phyloP scores from a whole-genome alignment of 2,329 filamentous ascomycete genomes.

The Exophiala sp. region DNA sequence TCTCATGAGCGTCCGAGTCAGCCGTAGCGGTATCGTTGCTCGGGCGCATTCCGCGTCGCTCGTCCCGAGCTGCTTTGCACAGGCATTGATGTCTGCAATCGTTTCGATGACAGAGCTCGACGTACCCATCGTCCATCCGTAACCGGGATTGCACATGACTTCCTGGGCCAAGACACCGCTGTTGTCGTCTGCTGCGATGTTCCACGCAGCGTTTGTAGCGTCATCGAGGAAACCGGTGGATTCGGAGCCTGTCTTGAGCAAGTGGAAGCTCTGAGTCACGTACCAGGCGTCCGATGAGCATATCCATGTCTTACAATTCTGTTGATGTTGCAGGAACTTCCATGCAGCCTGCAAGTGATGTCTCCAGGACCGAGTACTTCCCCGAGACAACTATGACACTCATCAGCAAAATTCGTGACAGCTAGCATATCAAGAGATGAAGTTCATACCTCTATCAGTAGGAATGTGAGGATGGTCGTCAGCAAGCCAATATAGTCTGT shows the following conservation, averaged over 20 bases:
- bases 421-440: neutral
- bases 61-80: neutral
- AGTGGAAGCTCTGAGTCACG: slow-evolving; percentile 3
- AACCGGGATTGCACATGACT: neutral
- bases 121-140: neutral
- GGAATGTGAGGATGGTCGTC: slow-evolving; percentile 1
- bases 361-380: neutral
- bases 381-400: neutral
- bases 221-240: neutral
- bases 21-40: neutral
- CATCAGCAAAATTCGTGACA: neutral
- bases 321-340: slow-evolving; percentile 1
- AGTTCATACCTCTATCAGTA: neutral
- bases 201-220: neutral
- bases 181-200: neutral
- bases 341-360: slow-evolving; percentile 2
- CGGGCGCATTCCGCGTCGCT: neutral
- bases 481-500: slow-evolving; percentile 1
- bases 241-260: neutral
- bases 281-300: slow-evolving; percentile 3
- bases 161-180: neutral
- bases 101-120: neutral
- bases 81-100: neutral
- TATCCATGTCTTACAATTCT: neutral
- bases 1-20: neutral